Conservation (phyloP, 192 early-diverging fungal genomes). For the Backusella tarrabulga region DNA sequence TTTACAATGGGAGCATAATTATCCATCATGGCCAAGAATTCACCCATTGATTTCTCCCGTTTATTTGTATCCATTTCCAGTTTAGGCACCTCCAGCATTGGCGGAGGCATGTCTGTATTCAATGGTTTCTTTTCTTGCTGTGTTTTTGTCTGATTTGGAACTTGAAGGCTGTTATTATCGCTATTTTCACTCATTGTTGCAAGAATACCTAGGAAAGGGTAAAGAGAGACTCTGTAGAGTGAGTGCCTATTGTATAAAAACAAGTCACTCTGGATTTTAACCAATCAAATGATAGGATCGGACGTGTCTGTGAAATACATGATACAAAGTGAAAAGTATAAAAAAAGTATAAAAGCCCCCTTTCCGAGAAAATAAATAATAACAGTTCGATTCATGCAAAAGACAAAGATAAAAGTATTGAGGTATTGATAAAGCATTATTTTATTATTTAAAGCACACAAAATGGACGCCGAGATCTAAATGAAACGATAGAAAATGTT, state of each 20-base stretch:
- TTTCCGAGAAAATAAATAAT: too few relatives aligned
- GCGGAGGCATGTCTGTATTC: not conserved
- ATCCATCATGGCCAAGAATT: constrained; percentile 87
- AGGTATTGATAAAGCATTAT: too few relatives aligned
- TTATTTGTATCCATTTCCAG: constrained; percentile 14
- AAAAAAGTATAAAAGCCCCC: too few relatives aligned
- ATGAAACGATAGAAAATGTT: too few relatives aligned
- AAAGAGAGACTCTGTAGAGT: not conserved
- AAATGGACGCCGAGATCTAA: too few relatives aligned
- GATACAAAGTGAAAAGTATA: too few relatives aligned
- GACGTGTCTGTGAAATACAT: too few relatives aligned
- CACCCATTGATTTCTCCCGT: constrained; percentile 47
- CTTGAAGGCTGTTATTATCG: not conserved
- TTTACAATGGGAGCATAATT: constrained; percentile 78
- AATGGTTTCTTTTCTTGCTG: not conserved
- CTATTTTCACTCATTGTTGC: not conserved
- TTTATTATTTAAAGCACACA: too few relatives aligned
- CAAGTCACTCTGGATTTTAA: too few relatives aligned
- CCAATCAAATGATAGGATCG: too few relatives aligned
- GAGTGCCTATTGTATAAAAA: not conserved
- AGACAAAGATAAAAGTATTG: too few relatives aligned
- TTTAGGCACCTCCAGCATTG: not conserved
- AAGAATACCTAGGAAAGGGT: not conserved
- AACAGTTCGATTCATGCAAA: too few relatives aligned
- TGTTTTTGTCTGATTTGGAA: not conserved